phyloP scores from a whole-genome alignment of 2,329 filamentous ascomycete genomes.

The Plectosphaerella plurivora region DNA sequence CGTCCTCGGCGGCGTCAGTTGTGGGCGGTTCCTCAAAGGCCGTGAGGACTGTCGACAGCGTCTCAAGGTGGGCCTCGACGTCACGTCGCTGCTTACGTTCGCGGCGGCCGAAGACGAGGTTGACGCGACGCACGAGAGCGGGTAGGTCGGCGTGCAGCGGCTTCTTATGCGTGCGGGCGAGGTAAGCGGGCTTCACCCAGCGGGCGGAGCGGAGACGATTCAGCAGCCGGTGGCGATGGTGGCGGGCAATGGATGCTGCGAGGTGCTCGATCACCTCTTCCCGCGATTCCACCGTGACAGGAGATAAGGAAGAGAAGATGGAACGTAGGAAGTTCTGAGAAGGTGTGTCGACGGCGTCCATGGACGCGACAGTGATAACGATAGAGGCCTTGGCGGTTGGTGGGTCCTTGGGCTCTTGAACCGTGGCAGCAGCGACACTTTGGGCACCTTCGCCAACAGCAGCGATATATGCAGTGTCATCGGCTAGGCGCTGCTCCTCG shows the following conservation, averaged over 20 bases:
- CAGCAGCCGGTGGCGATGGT: constrained; percentile 12
- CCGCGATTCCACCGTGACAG: not conserved
- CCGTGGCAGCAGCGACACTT: constrained; percentile 11
- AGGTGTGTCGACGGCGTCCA: constrained; percentile 8
- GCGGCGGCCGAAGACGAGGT: constrained; percentile 8
- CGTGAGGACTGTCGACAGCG: constrained; percentile 4
- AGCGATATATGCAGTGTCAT: constrained; percentile 9
- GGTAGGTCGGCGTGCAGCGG: constrained; percentile 10
- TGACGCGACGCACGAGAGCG: constrained; percentile 8
- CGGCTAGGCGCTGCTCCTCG: constrained; percentile 8
- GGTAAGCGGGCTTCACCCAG: constrained; percentile 11
- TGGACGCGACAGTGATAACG: constrained; percentile 7
- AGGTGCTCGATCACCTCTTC: not conserved
- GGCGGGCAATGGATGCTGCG: constrained; percentile 1
- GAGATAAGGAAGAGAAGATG: constrained; percentile 4
- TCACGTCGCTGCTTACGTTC: constrained; percentile 4
- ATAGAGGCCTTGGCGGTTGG: not conserved
- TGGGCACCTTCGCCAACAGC: constrained; percentile 12
- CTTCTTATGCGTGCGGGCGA: constrained; percentile 12
- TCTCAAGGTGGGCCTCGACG: constrained; percentile 4
- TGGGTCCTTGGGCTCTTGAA: constrained; percentile 5
- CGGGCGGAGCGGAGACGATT: constrained; percentile 11
- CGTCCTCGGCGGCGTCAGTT: not conserved
- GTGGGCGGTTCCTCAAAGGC: constrained; percentile 4
- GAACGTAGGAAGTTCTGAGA: constrained; percentile 9